Evolutionary conservation across 2,329 filamentous ascomycete genomes (phyloP).

Genomic region (Fusarium sp.): DNA sequence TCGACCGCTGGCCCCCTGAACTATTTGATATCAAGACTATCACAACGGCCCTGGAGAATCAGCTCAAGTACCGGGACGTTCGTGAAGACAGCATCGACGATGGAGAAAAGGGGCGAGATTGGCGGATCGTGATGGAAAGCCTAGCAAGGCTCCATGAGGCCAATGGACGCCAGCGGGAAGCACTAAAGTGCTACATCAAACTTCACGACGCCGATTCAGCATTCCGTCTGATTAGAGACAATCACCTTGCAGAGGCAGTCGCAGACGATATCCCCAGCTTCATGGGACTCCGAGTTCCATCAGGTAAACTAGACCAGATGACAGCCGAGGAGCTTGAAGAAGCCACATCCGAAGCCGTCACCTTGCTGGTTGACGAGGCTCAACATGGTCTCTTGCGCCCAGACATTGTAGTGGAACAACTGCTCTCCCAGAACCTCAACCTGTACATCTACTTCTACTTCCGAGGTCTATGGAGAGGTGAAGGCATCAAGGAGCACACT

Average conservation of each 20-base stretch:
- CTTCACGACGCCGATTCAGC: conserved; percentile 92
- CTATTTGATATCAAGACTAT: conserved; percentile 85
- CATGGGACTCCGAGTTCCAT: conserved; percentile 85
- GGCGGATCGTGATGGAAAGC: conserved; percentile 89
- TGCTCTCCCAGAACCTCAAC: conserved; percentile 74
- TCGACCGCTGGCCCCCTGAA: conserved; percentile 87
- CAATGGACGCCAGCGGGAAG: conserved; percentile 83
- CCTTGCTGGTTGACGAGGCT: conserved; percentile 89
- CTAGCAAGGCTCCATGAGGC: conserved; percentile 88
- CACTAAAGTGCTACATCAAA: conserved; percentile 87
- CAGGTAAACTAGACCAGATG: conserved; percentile 75
- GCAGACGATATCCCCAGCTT: conserved; percentile 91
- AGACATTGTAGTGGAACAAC: conserved; percentile 80
- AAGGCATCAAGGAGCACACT: conserved; percentile 68
- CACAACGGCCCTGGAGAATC: conserved; percentile 82
- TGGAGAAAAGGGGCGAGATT: conserved; percentile 80
- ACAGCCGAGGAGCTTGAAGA: conserved; percentile 79
- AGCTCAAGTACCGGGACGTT: conserved; percentile 81
- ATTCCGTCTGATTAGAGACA: conserved; percentile 86
- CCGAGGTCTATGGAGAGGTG: conserved; percentile 84
- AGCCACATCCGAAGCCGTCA: conserved; percentile 84
- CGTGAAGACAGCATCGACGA: conserved; percentile 81
- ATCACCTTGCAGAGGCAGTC: conserved; percentile 90
- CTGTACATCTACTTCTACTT: conserved; percentile 95
- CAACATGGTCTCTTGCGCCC: conserved; percentile 88